Evolutionary conservation across 371 early-diverging fungal genomes (phyloP).

Genomic region (Mortierella polycephala): DNA sequence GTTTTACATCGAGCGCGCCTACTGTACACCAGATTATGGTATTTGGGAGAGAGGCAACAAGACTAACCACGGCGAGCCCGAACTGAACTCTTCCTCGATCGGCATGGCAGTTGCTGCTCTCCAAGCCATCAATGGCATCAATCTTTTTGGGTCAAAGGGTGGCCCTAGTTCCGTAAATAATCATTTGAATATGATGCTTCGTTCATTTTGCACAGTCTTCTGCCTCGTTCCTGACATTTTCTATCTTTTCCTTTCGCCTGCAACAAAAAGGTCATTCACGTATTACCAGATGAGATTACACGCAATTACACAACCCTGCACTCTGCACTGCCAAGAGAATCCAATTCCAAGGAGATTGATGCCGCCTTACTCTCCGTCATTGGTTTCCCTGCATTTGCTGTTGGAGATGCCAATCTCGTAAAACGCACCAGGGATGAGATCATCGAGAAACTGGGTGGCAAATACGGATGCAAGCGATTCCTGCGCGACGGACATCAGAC

Average conservation of each 20-base stretch:
- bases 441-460: constrained; percentile 84
- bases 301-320: constrained; percentile 85
- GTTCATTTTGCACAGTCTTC: neutral
- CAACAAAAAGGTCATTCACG: constrained; percentile 74
- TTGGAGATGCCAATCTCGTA: constrained; percentile 74
- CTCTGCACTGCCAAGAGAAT: constrained; percentile 89
- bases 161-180: constrained; percentile 78
- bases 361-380: constrained; percentile 88
- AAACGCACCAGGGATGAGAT: constrained; percentile 79
- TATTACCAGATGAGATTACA: constrained; percentile 87
- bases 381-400: constrained; percentile 92
- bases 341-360: constrained; percentile 90
- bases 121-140: constrained; percentile 88
- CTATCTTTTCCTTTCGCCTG: neutral
- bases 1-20: constrained; percentile 86
- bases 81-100: constrained; percentile 88
- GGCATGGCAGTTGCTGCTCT: constrained; percentile 93
- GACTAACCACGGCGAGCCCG: constrained; percentile 88
- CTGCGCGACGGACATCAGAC: constrained; percentile 93
- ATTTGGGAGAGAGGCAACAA: constrained; percentile 95
- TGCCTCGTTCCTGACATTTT: neutral
- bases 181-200: neutral
- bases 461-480: constrained; percentile 90
- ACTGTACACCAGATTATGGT: constrained; percentile 87
- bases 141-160: constrained; percentile 86